Conservation (phyloP, 345 rosid species). For the Linum usitatissimum region DNA sequence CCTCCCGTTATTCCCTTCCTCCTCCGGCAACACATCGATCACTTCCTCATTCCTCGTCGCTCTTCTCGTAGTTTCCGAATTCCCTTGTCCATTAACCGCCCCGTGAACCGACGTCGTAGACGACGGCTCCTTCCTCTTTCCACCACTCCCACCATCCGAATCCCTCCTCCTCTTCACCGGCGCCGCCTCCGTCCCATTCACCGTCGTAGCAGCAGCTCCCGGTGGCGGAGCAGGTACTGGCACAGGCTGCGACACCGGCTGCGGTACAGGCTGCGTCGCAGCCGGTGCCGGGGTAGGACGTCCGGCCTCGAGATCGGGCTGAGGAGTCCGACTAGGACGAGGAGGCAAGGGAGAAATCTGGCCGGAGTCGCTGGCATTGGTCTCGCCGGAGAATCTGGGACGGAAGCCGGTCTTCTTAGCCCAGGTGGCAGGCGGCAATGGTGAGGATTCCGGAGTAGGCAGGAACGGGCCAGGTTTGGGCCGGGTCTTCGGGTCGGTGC, state of each 20-base stretch:
- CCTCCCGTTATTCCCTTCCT: slow-evolving; percentile 45
- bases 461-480: slow-evolving; percentile 66
- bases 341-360: slow-evolving; percentile 41
- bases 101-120: slow-evolving; percentile 15
- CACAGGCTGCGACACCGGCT: slow-evolving; percentile 7
- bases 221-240: slow-evolving; percentile 1
- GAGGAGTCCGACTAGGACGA: slow-evolving; percentile 30
- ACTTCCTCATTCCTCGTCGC: slow-evolving; percentile 46
- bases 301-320: slow-evolving; percentile 74
- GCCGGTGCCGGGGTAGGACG: slow-evolving; percentile 26
- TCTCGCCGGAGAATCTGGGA: slow-evolving; percentile 91
- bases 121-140: slow-evolving; percentile 31
- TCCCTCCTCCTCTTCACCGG: slow-evolving; percentile 71
- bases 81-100: slow-evolving; percentile 24
- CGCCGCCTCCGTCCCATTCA: slow-evolving; percentile 18
- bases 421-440: slow-evolving; percentile 89
- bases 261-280: slow-evolving; percentile 31
- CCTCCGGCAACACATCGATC: slow-evolving; percentile 61
- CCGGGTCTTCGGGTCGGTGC: slow-evolving; percentile 57
- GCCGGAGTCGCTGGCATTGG: slow-evolving; percentile 68
- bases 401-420: slow-evolving; percentile 88
- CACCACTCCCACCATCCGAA: slow-evolving; percentile 35
- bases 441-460: slow-evolving; percentile 60
- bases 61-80: slow-evolving; percentile 36
- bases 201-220: slow-evolving; percentile 13